These are phyloP conservation scores for Beverwykella pulmonaria DNA, from an alignment of 495 filamentous ascomycete species.

Conservation along the genomic window DNA sequence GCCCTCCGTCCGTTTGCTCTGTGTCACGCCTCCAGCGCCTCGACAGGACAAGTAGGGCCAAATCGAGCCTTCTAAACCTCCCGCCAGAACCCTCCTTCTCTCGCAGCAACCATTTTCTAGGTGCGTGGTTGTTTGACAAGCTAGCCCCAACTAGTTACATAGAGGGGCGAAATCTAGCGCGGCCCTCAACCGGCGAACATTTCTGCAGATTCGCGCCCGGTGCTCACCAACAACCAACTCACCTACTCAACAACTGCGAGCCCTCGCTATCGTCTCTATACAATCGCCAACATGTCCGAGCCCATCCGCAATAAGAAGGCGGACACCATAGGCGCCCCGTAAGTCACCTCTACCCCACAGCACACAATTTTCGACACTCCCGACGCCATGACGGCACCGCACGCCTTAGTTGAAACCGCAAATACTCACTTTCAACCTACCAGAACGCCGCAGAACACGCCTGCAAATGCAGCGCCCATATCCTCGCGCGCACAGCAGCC, in stretches of 20 bases:
- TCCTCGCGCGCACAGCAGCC: slow-evolving; percentile 97
- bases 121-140: not conserved
- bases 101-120: not conserved
- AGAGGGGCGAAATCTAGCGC: slow-evolving; percentile 36
- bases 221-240: slow-evolving; percentile 22
- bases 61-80: not conserved
- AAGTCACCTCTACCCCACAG: slow-evolving; percentile 49
- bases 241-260: slow-evolving; percentile 26
- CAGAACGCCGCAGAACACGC: slow-evolving; percentile 95
- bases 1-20: too few species aligned
- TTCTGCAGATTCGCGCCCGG: slow-evolving; percentile 29
- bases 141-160: slow-evolving; percentile 30
- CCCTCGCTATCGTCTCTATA: not conserved
- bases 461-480: slow-evolving; percentile 91
- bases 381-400: slow-evolving; percentile 22
- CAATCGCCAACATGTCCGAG: slow-evolving; percentile 70
- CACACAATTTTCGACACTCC: slow-evolving; percentile 7
- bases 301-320: slow-evolving; percentile 88
- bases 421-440: slow-evolving; percentile 15
- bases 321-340: slow-evolving; percentile 79
- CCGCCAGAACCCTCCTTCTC: not conserved
- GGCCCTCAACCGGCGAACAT: slow-evolving; percentile 35
- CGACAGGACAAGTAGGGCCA: not conserved
- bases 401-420: slow-evolving; percentile 21
- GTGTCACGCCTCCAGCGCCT: too few species aligned